A percentile compares a stretch with the other conserved stretches of the same genome.
Evolutionary conservation across 768 basidiomycete species (phyloP).

Genomic region (Termitomyces sp.): DNA sequence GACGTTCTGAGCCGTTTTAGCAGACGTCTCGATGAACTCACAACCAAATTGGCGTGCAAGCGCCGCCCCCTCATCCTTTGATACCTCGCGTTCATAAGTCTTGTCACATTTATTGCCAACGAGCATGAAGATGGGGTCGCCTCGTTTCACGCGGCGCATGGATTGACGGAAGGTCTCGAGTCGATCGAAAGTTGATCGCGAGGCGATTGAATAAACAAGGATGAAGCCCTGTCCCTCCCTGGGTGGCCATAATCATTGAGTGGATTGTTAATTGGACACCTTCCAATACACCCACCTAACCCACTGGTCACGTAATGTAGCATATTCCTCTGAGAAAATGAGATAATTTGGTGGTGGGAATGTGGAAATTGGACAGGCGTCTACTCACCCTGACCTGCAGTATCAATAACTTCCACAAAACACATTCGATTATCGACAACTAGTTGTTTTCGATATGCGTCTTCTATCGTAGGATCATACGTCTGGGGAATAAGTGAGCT

Average conservation of each 20-base stretch:
- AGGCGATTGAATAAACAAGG: slow-evolving; percentile 93
- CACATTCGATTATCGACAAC: slow-evolving; percentile 94
- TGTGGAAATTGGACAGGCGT: slow-evolving; percentile 1
- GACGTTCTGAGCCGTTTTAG: slow-evolving; percentile 91
- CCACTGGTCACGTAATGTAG: slow-evolving; percentile 96
- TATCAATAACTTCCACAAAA: slow-evolving; percentile 95
- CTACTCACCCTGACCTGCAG: slow-evolving; percentile 87
- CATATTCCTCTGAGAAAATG: slow-evolving; percentile 78
- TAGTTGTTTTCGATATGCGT: slow-evolving; percentile 93
- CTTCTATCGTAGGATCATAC: slow-evolving; percentile 98
- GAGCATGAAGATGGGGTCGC: slow-evolving; percentile 84
- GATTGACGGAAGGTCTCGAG: slow-evolving; percentile 88
- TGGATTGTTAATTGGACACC: slow-evolving; percentile 1
- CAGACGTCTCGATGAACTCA: slow-evolving; percentile 95
- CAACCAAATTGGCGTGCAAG: slow-evolving; percentile 84
- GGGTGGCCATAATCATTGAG: slow-evolving; percentile 7
- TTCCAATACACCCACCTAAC: slow-evolving; percentile 60
- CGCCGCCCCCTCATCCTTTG: slow-evolving; percentile 79
- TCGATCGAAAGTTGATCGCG: slow-evolving; percentile 86
- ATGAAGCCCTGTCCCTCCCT: slow-evolving; percentile 99
- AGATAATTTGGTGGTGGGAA: slow-evolving; percentile 14
- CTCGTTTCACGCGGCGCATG: slow-evolving; percentile 83
- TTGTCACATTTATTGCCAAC: slow-evolving; percentile 97
- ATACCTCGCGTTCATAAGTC: slow-evolving; percentile 86
- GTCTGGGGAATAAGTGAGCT: slow-evolving; percentile 44